These are phyloP conservation scores for Mycena indigotica DNA, from an alignment of 768 basidiomycete species.

Conservation along the genomic window DNA sequence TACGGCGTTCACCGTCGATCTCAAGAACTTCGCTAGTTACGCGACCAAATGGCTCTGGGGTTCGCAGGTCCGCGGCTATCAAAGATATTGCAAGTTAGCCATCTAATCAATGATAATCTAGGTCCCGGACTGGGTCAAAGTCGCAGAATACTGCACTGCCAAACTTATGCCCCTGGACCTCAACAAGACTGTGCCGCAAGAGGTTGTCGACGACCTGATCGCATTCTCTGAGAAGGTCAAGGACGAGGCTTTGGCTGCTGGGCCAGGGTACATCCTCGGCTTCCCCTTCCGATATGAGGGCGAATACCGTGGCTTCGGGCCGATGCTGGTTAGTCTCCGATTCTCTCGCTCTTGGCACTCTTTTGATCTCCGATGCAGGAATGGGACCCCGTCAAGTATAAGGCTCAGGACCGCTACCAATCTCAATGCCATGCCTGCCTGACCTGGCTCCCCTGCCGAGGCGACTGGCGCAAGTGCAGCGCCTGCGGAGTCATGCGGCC, in stretches of 20 bases:
- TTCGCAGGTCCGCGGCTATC: conserved; percentile 9
- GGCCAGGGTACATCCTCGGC: conserved; percentile 15
- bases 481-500: conserved; percentile 18
- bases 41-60: conserved; percentile 21
- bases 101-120: neutral
- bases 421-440: conserved; percentile 14
- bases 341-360: neutral
- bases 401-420: conserved; percentile 14
- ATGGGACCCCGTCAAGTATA: conserved; percentile 17
- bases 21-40: conserved; percentile 13
- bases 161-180: conserved; percentile 20
- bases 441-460: conserved; percentile 17
- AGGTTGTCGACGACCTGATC: conserved; percentile 18
- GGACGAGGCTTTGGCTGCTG: conserved; percentile 11
- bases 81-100: neutral
- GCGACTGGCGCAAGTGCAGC: conserved; percentile 19
- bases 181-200: conserved; percentile 17
- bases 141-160: conserved; percentile 12
- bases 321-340: conserved; percentile 8
- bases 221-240: conserved; percentile 18
- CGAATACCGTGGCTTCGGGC: conserved; percentile 13
- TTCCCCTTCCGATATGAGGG: conserved; percentile 22
- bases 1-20: conserved; percentile 13
- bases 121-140: conserved; percentile 21
- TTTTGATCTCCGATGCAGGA: conserved; percentile 2